Evolutionary conservation across 2,329 filamentous ascomycete genomes (phyloP).

Genomic region (Zelopaecilomyces penicillatus): DNA sequence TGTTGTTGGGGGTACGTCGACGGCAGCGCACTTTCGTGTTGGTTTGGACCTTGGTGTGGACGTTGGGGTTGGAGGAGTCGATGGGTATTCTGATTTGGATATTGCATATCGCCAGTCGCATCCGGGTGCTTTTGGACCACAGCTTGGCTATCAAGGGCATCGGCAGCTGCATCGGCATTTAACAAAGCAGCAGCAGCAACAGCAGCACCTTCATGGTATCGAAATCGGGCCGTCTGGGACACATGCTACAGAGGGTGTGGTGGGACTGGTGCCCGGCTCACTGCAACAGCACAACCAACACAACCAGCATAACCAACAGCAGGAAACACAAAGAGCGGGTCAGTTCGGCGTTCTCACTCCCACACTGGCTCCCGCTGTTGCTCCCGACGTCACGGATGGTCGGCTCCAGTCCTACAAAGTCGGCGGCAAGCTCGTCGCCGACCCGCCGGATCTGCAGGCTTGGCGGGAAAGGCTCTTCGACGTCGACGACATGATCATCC

Average conservation of each 20-base stretch:
- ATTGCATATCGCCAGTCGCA: conserved; percentile 12
- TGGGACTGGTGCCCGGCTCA: too few relatives aligned
- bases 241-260: too few relatives aligned
- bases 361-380: background rate
- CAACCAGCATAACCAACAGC: background rate
- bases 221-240: too few relatives aligned
- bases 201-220: background rate
- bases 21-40: conserved; percentile 2
- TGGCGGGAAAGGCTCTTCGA: conserved; percentile 70
- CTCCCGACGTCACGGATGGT: background rate
- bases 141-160: background rate
- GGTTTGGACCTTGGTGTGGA: conserved; percentile 1
- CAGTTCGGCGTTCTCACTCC: conserved; percentile 39
- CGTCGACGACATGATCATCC: conserved; percentile 62
- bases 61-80: conserved; percentile 1
- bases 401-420: conserved; percentile 1
- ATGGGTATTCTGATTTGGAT: conserved; percentile 13
- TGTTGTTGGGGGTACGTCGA: background rate
- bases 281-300: conserved; percentile 1
- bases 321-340: conserved; percentile 13
- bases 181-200: conserved; percentile 1
- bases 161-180: background rate
- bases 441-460: conserved; percentile 41
- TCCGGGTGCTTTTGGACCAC: background rate
- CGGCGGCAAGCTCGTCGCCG: conserved; percentile 3